A percentile compares a stretch with the other conserved stretches of the same genome.
These are phyloP conservation scores for Pestalotiopsis sp. DNA, from an alignment of 2,329 filamentous ascomycete genomes.

Conservation along the genomic window DNA sequence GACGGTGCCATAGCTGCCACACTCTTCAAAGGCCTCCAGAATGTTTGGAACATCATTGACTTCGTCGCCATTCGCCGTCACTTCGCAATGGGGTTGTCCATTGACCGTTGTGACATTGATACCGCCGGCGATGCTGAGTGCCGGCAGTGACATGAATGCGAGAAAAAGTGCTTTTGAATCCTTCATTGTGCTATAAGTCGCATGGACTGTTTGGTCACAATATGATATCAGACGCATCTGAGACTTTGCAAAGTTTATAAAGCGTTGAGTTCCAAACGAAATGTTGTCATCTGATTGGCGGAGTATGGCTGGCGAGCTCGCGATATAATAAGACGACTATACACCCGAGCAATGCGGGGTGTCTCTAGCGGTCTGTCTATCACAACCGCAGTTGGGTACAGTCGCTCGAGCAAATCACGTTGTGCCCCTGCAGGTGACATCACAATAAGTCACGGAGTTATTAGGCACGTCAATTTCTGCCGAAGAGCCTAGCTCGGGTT, in stretches of 20 bases:
- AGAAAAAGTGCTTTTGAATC: neutral
- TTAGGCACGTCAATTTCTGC: neutral
- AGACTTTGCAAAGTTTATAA: neutral
- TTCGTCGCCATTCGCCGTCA: constrained; percentile 20
- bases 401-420: neutral
- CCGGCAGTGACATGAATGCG: neutral
- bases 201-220: neutral
- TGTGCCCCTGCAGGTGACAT: neutral
- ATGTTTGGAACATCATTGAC: constrained; percentile 29
- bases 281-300: neutral
- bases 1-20: constrained; percentile 37
- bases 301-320: neutral
- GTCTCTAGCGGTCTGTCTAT: neutral
- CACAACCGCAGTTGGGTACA: neutral
- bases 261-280: neutral
- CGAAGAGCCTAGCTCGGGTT: too few species aligned
- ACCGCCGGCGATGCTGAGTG: neutral
- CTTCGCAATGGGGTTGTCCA: constrained; percentile 18
- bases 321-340: neutral
- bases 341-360: neutral
- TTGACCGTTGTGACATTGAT: neutral
- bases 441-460: neutral
- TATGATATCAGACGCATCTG: neutral
- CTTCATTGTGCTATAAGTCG: neutral
- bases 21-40: constrained; percentile 26